phyloP scores from a whole-genome alignment of 2,329 filamentous ascomycete genomes.

The Colletotrichum sp. region DNA sequence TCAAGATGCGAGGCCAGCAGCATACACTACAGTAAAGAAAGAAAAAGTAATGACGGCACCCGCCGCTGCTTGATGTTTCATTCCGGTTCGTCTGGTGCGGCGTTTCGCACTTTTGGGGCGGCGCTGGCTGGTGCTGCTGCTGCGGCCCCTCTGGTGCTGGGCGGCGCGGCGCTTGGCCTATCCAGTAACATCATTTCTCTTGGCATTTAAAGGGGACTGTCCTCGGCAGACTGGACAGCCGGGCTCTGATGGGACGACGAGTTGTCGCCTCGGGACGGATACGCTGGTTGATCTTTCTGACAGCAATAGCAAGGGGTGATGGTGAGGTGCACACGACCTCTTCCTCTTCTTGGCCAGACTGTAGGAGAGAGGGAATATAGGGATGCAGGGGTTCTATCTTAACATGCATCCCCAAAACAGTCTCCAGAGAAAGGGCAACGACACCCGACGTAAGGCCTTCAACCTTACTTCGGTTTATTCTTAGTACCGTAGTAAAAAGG shows the following conservation, averaged over 20 bases:
- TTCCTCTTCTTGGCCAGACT: neutral
- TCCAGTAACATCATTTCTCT: neutral
- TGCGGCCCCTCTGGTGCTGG: neutral
- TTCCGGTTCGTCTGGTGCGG: conserved; percentile 14
- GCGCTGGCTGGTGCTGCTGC: neutral
- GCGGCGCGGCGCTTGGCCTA: conserved; percentile 8
- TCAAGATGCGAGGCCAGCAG: neutral
- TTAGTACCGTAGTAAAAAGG: neutral
- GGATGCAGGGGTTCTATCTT: neutral
- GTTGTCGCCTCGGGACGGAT: neutral
- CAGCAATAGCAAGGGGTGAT: neutral
- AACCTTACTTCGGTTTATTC: neutral
- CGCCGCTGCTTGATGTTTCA: conserved; percentile 5
- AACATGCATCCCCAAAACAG: neutral
- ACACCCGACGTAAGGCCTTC: neutral
- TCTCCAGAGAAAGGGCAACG: neutral
- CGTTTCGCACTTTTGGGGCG: conserved; percentile 4
- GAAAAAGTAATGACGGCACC: neutral
- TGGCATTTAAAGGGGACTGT: neutral
- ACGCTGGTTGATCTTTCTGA: neutral
- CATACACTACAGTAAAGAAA: neutral
- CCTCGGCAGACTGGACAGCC: conserved; percentile 8
- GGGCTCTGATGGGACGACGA: neutral
- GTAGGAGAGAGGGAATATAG: neutral
- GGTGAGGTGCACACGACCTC: neutral